A percentile compares a stretch with the other conserved stretches of the same genome.
phyloP scores from a whole-genome alignment of 352 stramenopile genomes.

The Phytopythium montanum region DNA sequence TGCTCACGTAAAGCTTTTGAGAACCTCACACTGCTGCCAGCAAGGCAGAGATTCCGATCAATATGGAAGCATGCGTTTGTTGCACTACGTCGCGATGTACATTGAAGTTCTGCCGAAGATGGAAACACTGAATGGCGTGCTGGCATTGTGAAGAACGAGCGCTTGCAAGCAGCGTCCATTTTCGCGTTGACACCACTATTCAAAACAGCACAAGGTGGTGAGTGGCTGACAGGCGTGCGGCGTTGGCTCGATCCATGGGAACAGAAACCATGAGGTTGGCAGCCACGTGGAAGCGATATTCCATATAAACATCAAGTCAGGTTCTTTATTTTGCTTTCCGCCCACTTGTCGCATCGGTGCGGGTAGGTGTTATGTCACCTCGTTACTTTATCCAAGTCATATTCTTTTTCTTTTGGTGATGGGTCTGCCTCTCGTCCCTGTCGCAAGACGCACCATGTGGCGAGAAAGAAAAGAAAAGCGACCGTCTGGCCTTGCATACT shows the following conservation, averaged over 20 bases:
- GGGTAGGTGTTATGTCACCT: not conserved
- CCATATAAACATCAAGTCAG: conserved; percentile 6
- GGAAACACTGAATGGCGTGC: too few relatives aligned
- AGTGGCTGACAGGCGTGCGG: not conserved
- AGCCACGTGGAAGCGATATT: not conserved
- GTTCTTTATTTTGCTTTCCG: conserved; percentile 10
- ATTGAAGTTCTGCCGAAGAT: too few relatives aligned
- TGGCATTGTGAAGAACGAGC: too few relatives aligned
- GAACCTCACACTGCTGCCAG: too few relatives aligned
- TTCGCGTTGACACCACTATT: too few relatives aligned
- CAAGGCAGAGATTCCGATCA: too few relatives aligned
- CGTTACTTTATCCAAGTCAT: conserved; percentile 9
- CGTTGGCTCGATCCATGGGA: too few relatives aligned
- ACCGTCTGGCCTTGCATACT: not conserved
- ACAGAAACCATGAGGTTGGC: not conserved
- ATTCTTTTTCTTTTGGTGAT: conserved; percentile 9
- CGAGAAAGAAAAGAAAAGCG: not conserved
- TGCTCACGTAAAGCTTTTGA: too few relatives aligned
- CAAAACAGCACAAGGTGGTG: not conserved
- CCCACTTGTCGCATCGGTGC: not conserved
- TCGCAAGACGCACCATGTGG: not conserved
- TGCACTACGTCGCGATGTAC: too few relatives aligned
- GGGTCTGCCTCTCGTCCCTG: not conserved
- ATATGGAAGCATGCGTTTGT: too few relatives aligned
- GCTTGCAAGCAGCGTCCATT: too few relatives aligned